These are phyloP conservation scores for Stromatinia cepivora DNA, from an alignment of 2,329 filamentous ascomycete genomes.

Conservation along the genomic window DNA sequence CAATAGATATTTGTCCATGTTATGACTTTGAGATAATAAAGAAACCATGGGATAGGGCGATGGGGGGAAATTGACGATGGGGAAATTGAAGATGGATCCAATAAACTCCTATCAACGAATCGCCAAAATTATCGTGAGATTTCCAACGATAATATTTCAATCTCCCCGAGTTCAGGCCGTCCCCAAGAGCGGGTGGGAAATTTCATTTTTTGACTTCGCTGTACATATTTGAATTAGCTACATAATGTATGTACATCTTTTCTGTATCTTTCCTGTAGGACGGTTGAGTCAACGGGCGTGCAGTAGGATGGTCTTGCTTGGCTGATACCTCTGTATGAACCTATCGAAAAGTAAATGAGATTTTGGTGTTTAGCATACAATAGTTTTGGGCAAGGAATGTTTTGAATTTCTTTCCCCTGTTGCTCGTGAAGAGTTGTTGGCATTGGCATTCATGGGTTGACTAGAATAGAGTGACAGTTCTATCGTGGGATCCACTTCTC, in stretches of 20 bases:
- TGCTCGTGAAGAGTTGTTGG: neutral
- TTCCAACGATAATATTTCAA: neutral
- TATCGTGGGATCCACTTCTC: neutral
- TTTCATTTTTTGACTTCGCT: neutral
- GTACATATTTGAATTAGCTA: neutral
- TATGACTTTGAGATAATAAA: neutral
- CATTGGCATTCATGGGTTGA: neutral
- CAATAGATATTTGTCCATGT: neutral
- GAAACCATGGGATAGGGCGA: neutral
- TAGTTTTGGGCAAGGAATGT: neutral
- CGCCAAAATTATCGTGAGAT: neutral
- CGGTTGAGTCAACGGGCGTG: conserved; percentile 13
- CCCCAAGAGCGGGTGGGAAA: conserved; percentile 2
- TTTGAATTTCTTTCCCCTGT: neutral
- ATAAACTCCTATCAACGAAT: neutral
- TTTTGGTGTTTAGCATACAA: neutral
- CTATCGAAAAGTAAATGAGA: neutral
- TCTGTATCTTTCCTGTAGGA: neutral
- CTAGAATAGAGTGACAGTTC: neutral
- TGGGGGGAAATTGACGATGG: neutral
- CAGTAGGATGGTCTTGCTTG: conserved; percentile 5
- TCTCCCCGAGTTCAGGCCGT: conserved; percentile 15
- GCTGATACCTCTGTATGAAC: conserved; percentile 1
- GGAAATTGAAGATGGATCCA: conserved; percentile 1
- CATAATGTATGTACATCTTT: conserved; percentile 7